Percentiles rank a stretch among this genome's conserved stretches.
These are phyloP conservation scores for Stereocaulon alpinum DNA, from an alignment of 495 filamentous ascomycete genomes.

Conservation along the genomic window DNA sequence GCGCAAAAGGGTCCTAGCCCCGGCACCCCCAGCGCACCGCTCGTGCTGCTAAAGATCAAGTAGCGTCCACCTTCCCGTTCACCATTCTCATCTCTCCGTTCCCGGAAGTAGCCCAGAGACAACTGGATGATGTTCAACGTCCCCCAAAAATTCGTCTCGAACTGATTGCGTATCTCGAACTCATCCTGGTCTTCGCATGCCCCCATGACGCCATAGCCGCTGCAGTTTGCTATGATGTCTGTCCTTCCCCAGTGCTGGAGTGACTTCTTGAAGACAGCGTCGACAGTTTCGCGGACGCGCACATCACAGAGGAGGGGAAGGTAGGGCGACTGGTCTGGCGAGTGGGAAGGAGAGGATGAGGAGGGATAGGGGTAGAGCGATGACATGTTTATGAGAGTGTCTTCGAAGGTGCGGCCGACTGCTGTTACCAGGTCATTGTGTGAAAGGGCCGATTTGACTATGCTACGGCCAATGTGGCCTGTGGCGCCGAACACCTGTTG, in stretches of 20 bases:
- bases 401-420: constrained; percentile 77
- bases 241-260: constrained; percentile 68
- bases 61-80: constrained; percentile 60
- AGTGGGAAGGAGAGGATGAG: neutral
- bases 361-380: constrained; percentile 20
- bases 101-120: constrained; percentile 80
- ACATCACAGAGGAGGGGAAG: constrained; percentile 83
- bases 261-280: constrained; percentile 54
- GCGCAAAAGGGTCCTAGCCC: constrained; percentile 91
- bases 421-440: constrained; percentile 81
- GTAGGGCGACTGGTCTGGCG: constrained; percentile 29
- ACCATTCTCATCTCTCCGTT: constrained; percentile 20
- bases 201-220: constrained; percentile 86
- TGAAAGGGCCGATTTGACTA: constrained; percentile 69
- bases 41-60: constrained; percentile 86
- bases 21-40: constrained; percentile 80
- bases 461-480: constrained; percentile 87
- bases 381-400: constrained; percentile 60
- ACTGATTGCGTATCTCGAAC: constrained; percentile 88
- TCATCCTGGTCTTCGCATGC: constrained; percentile 96
- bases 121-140: constrained; percentile 88
- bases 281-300: constrained; percentile 66
- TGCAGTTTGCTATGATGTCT: constrained; percentile 86
- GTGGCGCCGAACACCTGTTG: constrained; percentile 81
- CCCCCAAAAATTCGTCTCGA: constrained; percentile 89